phyloP scores from a whole-genome alignment of 1,284 basidiomycete genomes.

The Sanghuangporus sanghuang region DNA sequence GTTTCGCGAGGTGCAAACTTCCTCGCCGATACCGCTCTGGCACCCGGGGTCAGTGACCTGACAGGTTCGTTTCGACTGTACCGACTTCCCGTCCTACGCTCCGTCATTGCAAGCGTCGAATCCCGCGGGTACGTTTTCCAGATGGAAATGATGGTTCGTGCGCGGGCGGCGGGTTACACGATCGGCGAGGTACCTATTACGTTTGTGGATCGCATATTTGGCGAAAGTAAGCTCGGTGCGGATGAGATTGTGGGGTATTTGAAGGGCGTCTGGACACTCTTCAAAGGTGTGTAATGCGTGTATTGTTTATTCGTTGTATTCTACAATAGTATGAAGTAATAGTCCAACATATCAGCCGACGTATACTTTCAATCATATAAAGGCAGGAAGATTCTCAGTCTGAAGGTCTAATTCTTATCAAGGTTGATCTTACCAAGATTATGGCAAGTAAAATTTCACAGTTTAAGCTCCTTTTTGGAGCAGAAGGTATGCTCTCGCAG shows the following conservation, averaged over 20 bases:
- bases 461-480: background rate
- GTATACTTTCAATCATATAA: background rate
- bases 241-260: conserved; percentile 87
- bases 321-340: background rate
- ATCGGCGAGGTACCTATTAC: conserved; percentile 91
- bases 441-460: background rate
- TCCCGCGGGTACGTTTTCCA: conserved; percentile 94
- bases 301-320: background rate
- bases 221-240: conserved; percentile 87
- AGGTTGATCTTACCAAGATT: background rate
- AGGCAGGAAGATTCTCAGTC: background rate
- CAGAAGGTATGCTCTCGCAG: background rate
- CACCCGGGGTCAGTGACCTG: conserved; percentile 80
- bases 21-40: conserved; percentile 76
- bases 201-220: conserved; percentile 89
- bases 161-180: conserved; percentile 73
- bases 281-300: conserved; percentile 52
- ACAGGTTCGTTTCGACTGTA: conserved; percentile 90
- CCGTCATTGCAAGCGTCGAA: conserved; percentile 78
- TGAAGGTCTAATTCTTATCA: background rate
- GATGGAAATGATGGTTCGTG: conserved; percentile 96
- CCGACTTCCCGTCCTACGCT: conserved; percentile 66
- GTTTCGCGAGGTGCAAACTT: conserved; percentile 86
- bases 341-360: background rate
- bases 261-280: conserved; percentile 80